Conservation (phyloP, 1,284 basidiomycete species). For the Meripilus lineatus region DNA sequence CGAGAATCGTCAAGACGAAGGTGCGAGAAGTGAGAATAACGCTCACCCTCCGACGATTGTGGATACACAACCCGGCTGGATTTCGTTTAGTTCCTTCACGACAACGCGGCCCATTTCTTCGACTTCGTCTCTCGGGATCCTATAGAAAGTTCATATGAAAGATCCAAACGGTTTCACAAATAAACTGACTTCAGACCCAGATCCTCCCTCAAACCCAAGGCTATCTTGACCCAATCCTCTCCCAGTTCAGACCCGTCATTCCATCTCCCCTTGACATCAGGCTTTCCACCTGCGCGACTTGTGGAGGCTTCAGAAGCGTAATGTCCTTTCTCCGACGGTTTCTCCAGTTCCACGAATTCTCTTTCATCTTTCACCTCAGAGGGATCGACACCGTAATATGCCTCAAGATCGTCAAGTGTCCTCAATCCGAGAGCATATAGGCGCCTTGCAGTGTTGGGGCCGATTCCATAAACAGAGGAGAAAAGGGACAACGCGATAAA, state of each 20-base stretch:
- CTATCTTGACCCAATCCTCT: constrained; percentile 41
- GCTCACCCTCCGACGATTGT: constrained; percentile 71
- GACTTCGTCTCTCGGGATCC: constrained; percentile 64
- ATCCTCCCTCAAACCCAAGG: constrained; percentile 48
- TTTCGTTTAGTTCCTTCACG: constrained; percentile 46
- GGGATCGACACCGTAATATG: constrained; percentile 54
- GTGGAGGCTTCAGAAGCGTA: too few species aligned
- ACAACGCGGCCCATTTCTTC: constrained; percentile 60
- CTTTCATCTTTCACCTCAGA: constrained; percentile 11
- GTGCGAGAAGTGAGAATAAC: neutral
- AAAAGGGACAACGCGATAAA: constrained; percentile 55
- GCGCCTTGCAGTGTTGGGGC: constrained; percentile 57
- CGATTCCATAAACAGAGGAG: constrained; percentile 67
- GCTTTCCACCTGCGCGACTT: neutral
- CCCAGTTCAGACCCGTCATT: constrained; percentile 16
- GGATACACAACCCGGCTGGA: constrained; percentile 57
- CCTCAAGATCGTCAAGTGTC: constrained; percentile 56
- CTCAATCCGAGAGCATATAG: constrained; percentile 59
- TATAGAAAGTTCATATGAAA: too few species aligned
- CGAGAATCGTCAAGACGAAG: constrained; percentile 2
- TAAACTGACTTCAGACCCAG: constrained; percentile 33
- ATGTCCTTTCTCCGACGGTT: constrained; percentile 7
- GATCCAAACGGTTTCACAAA: too few species aligned
- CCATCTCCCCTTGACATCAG: neutral
- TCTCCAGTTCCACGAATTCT: constrained; percentile 18